Base-by-base conservation (phyloP, 1,284 basidiomycete genomes). In the Termitomyces sp. region DNA sequence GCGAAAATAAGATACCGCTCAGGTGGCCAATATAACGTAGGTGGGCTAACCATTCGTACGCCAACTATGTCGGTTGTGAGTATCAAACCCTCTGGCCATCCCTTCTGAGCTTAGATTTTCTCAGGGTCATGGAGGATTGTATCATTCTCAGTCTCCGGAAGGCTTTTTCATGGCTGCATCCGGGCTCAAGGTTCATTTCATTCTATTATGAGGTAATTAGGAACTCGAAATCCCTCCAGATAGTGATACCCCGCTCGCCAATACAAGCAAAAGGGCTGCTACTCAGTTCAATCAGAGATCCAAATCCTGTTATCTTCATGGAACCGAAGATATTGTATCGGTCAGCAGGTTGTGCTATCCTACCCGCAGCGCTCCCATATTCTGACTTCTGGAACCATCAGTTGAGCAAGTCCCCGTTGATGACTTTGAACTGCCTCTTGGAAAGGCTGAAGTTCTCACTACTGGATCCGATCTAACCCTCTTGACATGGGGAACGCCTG, bases 61-160 rank as follows among this genome's bases (percentile, higher is more conserved):
- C 93, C 94, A 1, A 87, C 87, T 15, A 93, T 93, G 84, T 85
- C 90, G 12, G 94, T 96, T 24, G 77, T 78, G 57, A 63, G 75
- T 72, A 44, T 50, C 19, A n/a, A 33, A 2, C 50, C 19, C 9
- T 47, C 6, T 12, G 50, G 8, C n/a, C 9, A 31, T 42, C 19
- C 24, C 24, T 30, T 13, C 30, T 24, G 52, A 45, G 40, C 28
- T 38, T 38, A 56, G 31, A 31, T 39, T 15, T 39, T 9, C 33
- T n/a, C 19, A 77, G 62, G 93, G 94, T 0, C 94, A 96, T 67
- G 94, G 94, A 41, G 95, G 90, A 12, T 70, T 96, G 56, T 98
- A 98, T 68, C 94, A 98, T 67, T 94, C 90, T 3, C 94, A 98
- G 70, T 92, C 90, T 54, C 93, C 94, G 1, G 94, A 98, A 74